Base-by-base conservation (phyloP, 371 early-diverging fungal species). In the Apophysomyces ossiformis region DNA sequence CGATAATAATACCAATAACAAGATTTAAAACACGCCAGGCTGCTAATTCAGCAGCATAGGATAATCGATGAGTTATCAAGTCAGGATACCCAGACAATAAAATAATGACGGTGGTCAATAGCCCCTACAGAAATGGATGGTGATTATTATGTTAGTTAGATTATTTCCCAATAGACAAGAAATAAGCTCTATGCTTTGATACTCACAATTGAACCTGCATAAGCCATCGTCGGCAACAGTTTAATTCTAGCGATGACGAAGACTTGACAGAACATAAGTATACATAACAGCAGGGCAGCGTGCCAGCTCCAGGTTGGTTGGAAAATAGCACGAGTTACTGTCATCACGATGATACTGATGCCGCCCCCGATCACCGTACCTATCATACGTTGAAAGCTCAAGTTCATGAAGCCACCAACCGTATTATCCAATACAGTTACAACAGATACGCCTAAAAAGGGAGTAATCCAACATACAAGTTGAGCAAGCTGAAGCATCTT, bases 121-220 rank as follows among this genome's bases (percentile, higher is more conserved):
- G 71, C 74, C 76, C 76, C 43, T 41, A 41, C 41, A 41, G 12
- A 63, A 44, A 11, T 2, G 1, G 50, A 26, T 3, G 32, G 2
- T 26, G 32, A 26, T 26, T 2, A 26, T 26, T 26, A 26, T 26
- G 32, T 26, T 26, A 26, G 32, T 26, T 26, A 26, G 32, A 26
- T 3, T 26, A 3, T 26, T 26, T 26, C 32, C 32, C 37, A 41
- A 41, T 32, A 35, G n/a, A 58, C 12, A 64, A 57, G 15, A 4
- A 36, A 57, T 37, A 65, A 26, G 3, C 32, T 26, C 32, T 2
- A n/a, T n/a, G n/a, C 3, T 26, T 26, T 26, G 2, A 57, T 18
- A 57, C 72, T 67, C 72, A 79, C 79, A 62, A 79, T 74, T 21
- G 69, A 68, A 38, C 79, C 77, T 32, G 75, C 75, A 64, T 72